Base-by-base conservation (phyloP, 139 green algal species). In the Asterochloris sp. region DNA sequence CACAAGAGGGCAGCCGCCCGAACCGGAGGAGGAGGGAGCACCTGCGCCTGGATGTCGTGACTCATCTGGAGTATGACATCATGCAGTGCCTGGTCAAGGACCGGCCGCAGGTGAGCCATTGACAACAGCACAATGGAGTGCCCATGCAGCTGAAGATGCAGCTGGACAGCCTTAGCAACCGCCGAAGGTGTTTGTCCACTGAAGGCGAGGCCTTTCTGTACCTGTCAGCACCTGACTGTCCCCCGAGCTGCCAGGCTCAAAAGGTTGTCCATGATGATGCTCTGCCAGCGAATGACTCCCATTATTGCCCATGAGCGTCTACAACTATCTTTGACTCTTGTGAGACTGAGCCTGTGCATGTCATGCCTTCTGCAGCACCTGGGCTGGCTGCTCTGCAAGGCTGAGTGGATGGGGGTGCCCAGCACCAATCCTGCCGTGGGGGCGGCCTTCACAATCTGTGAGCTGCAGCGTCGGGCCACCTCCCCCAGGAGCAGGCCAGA, bases 21-120 rank as follows among this genome's bases (percentile, higher is more conserved):
- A 54, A 54, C 38, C 2, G 38, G 38, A 54, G 38, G 38, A 54
- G 38, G 38, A 54, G 38, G 38, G 38, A 54, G 38, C 38, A 6
- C 38, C 38, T 54, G 38, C 38, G 38, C 38, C 38, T 54, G 38
- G 38, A 54, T 54, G 38, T 54, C 6, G 38, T 54, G 47, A 69
- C 60, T 24, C 76, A 80, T 19, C 76, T 80, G 76, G 76, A 80
- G 76, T 80, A 80, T 23, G 76, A 80, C 60, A 80, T 80, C 11
- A 24, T 80, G 23, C 76, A 80, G 11, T 80, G 76, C 23, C 67
- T 80, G 67, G 76, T 62, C 76, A 80, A 80, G 54, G 60, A 80
- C n/a, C n/a, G 76, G 38, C 76, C 76, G 12, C 60, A 80, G 76
- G 76, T 80, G 24, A 80, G 14, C 4, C 17, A 4, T 0, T 28